phyloP scores from a whole-genome alignment of 108 stramenopile genomes.

The Fragilaria radians region DNA sequence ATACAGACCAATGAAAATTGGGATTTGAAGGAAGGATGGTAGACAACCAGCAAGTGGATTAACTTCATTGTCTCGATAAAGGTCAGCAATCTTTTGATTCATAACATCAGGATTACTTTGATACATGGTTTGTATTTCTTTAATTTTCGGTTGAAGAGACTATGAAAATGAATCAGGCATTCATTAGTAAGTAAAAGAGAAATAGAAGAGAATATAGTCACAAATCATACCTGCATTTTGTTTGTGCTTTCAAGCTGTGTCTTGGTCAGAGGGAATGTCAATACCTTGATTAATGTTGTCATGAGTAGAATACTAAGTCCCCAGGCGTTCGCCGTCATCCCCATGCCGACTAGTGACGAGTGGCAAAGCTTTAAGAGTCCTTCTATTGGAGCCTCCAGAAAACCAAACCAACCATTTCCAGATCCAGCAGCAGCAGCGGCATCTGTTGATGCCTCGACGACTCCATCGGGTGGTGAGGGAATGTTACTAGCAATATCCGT shows the following conservation, averaged over 20 bases:
- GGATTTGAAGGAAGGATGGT: slow-evolving; percentile 90
- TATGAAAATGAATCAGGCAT: slow-evolving; percentile 14
- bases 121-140: slow-evolving; percentile 89
- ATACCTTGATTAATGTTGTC: slow-evolving; percentile 84
- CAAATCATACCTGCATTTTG: slow-evolving; percentile 86
- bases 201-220: not conserved
- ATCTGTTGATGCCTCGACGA: slow-evolving; percentile 16
- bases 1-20: slow-evolving; percentile 95
- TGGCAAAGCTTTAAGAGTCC: slow-evolving; percentile 61
- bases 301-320: slow-evolving; percentile 88
- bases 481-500: too few species aligned
- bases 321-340: slow-evolving; percentile 73
- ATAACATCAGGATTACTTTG: slow-evolving; percentile 92
- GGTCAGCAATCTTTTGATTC: slow-evolving; percentile 90
- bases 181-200: too few species aligned
- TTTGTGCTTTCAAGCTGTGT: slow-evolving; percentile 87
- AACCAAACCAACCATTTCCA: slow-evolving; percentile 88
- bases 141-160: slow-evolving; percentile 84
- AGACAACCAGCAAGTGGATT: slow-evolving; percentile 95
- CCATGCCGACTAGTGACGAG: slow-evolving; percentile 37
- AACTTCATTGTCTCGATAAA: slow-evolving; percentile 90
- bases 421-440: slow-evolving; percentile 30
- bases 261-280: slow-evolving; percentile 91
- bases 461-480: slow-evolving; percentile 19
- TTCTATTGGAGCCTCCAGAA: slow-evolving; percentile 69